Conservation (phyloP, 2,329 filamentous ascomycete species). For the Fusarium stilboides region DNA sequence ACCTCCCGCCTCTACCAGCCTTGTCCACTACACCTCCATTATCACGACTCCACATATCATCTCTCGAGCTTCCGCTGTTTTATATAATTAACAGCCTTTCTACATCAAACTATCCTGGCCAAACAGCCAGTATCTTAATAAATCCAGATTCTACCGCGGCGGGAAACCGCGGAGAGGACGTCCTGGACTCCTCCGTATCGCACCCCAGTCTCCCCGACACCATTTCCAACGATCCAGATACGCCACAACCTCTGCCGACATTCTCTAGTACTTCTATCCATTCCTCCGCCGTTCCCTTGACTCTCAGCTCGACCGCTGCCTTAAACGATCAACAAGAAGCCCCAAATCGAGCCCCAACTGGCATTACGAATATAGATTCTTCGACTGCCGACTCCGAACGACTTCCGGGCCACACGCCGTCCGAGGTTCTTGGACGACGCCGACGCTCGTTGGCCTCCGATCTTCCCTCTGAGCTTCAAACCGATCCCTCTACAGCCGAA, state of each 20-base stretch:
- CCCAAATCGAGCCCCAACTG: constrained; percentile 50
- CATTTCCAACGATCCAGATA: constrained; percentile 76
- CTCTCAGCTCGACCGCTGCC: constrained; percentile 37
- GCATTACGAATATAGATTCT: constrained; percentile 60
- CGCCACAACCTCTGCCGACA: constrained; percentile 67
- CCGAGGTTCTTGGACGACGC: constrained; percentile 69
- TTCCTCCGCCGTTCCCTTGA: constrained; percentile 34
- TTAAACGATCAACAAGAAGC: constrained; percentile 45
- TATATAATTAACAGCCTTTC: neutral
- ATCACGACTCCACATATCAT: constrained; percentile 31
- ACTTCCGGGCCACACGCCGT: constrained; percentile 49
- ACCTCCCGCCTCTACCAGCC: constrained; percentile 41
- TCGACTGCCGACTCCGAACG: constrained; percentile 50
- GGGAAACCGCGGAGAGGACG: constrained; percentile 58
- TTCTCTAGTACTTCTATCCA: constrained; percentile 63
- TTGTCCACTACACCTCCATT: constrained; percentile 16
- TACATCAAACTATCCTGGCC: constrained; percentile 43
- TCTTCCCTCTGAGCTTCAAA: constrained; percentile 52
- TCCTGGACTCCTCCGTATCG: constrained; percentile 59
- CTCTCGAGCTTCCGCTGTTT: constrained; percentile 8
- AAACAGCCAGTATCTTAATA: constrained; percentile 45
- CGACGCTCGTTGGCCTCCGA: constrained; percentile 62
- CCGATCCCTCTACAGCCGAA: constrained; percentile 44
- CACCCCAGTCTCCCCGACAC: constrained; percentile 52
- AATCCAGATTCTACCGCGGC: constrained; percentile 54